These are phyloP conservation scores for Sugiyamaella mastotermitis DNA, from an alignment of 805 yeast genomes.

Conservation along the genomic window DNA sequence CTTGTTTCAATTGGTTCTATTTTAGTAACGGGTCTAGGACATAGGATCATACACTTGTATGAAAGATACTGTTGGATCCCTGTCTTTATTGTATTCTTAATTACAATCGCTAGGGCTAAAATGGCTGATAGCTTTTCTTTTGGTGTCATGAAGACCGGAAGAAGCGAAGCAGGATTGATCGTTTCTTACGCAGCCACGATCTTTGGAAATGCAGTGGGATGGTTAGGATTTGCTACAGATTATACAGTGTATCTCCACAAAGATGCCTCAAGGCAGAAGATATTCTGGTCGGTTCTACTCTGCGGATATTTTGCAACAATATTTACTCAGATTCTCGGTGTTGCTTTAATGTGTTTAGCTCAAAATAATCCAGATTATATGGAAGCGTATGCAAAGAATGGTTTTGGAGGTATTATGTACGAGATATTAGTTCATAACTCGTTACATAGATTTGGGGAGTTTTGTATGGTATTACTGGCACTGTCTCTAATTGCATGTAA, in stretches of 20 bases:
- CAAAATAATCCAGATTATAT: slow-evolving; percentile 46
- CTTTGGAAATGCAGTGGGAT: slow-evolving; percentile 84
- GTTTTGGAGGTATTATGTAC: slow-evolving; percentile 37
- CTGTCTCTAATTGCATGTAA: slow-evolving; percentile 82
- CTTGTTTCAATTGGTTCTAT: slow-evolving; percentile 59
- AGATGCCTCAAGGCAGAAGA: neutral
- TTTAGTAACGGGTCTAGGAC: slow-evolving; percentile 72
- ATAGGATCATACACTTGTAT: slow-evolving; percentile 67
- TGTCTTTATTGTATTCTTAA: slow-evolving; percentile 58
- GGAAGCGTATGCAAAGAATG: slow-evolving; percentile 78
- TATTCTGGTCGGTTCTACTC: slow-evolving; percentile 67
- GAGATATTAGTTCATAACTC: slow-evolving; percentile 70
- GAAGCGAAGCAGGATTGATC: slow-evolving; percentile 63
- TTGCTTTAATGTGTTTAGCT: slow-evolving; percentile 6
- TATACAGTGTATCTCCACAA: slow-evolving; percentile 45
- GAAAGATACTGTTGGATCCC: slow-evolving; percentile 87
- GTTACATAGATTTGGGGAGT: slow-evolving; percentile 77
- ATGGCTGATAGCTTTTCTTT: slow-evolving; percentile 47
- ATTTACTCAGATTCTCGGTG: slow-evolving; percentile 5
- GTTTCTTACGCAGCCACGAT: slow-evolving; percentile 72
- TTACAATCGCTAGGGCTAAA: slow-evolving; percentile 66
- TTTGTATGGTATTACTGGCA: slow-evolving; percentile 75
- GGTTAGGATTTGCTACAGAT: slow-evolving; percentile 88
- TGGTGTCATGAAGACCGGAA: slow-evolving; percentile 49
- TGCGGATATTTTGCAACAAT: slow-evolving; percentile 27